Evolutionary conservation across 768 basidiomycete genomes (phyloP).

Genomic region (Leucosporidium scottii): DNA sequence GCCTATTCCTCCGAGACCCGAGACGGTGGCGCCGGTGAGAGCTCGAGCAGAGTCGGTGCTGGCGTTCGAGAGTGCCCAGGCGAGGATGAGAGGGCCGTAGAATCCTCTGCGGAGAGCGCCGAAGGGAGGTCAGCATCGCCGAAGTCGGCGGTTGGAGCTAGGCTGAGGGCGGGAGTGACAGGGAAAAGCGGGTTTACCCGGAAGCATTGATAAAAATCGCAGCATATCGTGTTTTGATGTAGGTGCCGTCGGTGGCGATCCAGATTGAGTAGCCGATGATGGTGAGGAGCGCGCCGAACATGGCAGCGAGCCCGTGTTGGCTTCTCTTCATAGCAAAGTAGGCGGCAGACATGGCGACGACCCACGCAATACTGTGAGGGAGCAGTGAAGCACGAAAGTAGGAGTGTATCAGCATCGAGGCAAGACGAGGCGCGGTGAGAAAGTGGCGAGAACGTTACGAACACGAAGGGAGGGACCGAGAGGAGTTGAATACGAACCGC

Average conservation of each 20-base stretch:
- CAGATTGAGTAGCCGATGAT: conserved; percentile 1
- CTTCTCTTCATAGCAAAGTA: not conserved
- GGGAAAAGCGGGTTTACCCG: no score
- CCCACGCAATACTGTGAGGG: not conserved
- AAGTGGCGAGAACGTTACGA: not conserved
- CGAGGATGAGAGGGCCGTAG: conserved; percentile 6
- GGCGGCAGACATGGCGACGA: not conserved
- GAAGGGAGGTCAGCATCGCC: not conserved
- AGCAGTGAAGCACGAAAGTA: no score
- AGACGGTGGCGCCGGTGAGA: not conserved
- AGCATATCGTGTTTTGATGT: not conserved
- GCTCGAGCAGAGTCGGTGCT: not conserved
- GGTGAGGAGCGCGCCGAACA: not conserved
- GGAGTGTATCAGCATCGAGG: no score
- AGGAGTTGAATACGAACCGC: not conserved
- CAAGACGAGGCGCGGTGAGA: no score
- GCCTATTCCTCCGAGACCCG: not conserved
- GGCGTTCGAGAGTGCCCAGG: conserved; percentile 2
- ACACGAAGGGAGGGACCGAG: not conserved
- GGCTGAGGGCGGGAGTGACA: no score
- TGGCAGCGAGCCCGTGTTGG: not conserved
- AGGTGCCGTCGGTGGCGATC: not conserved
- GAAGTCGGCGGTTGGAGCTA: no score
- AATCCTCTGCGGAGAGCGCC: not conserved
- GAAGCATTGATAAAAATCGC: not conserved